A percentile compares a stretch with the other conserved stretches of the same genome.
These are phyloP conservation scores for Suillus americanus DNA, from an alignment of 768 basidiomycete species.

Conservation along the genomic window DNA sequence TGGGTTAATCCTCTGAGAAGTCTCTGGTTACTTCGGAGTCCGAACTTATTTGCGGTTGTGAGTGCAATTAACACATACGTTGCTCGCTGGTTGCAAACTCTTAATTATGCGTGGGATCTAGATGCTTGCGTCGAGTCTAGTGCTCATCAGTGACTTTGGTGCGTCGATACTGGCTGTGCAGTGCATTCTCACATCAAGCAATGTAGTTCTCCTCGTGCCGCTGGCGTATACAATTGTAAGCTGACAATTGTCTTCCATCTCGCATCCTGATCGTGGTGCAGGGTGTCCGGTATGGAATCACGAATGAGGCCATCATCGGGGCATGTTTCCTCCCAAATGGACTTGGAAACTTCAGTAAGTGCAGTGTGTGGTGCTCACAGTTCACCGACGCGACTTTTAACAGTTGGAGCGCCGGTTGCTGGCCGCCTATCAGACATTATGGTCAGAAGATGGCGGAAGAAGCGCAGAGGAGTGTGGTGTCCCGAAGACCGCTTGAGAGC, in stretches of 20 bases:
- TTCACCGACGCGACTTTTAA: background rate
- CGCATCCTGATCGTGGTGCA: conserved; percentile 21
- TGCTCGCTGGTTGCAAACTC: background rate
- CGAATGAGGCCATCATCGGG: conserved; percentile 22
- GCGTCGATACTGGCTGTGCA: conserved; percentile 25
- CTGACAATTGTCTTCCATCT: background rate
- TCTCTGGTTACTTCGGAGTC: conserved; percentile 29
- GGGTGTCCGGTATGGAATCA: conserved; percentile 43
- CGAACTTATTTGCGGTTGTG: conserved; percentile 28
- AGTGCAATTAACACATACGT: conserved; percentile 3
- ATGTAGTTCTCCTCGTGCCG: conserved; percentile 49
- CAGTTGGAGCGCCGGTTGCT: conserved; percentile 61
- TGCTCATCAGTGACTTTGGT: conserved; percentile 29
- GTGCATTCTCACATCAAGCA: background rate
- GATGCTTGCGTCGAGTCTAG: conserved; percentile 41
- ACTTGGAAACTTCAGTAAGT: conserved; percentile 25
- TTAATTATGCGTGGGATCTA: conserved; percentile 20
- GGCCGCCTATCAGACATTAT: conserved; percentile 59
- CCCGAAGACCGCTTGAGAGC: conserved; percentile 70
- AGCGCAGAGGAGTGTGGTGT: conserved; percentile 56
- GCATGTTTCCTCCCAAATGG: conserved; percentile 26
- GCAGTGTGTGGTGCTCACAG: background rate
- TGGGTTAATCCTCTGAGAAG: conserved; percentile 34
- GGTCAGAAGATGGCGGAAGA: conserved; percentile 46
- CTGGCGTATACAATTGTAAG: conserved; percentile 67